phyloP scores from a whole-genome alignment of 1,284 basidiomycete species.

The Rhizoctonia solani region DNA sequence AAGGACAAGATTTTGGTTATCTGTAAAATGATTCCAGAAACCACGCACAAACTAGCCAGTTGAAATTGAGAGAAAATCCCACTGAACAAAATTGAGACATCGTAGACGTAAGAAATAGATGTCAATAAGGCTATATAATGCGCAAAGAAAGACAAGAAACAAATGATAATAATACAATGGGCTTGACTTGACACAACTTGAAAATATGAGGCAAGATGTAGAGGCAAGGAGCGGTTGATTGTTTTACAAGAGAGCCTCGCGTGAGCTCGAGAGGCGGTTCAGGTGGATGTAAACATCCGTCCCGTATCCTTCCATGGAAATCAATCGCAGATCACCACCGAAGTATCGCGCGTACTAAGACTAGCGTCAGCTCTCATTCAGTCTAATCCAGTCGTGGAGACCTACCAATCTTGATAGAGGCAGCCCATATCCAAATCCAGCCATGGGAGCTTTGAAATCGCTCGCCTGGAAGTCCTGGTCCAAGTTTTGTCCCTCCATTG shows the following conservation, averaged over 20 bases:
- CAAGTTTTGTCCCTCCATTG: conserved; percentile 88
- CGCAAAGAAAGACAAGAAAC: not conserved
- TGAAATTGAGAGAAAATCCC: too few relatives aligned
- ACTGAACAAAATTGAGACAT: not conserved
- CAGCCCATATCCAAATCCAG: conserved; percentile 94
- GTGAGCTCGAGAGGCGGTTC: conserved; percentile 80
- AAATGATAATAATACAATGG: not conserved
- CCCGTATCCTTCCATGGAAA: conserved; percentile 97
- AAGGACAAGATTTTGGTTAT: too few relatives aligned
- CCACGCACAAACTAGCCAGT: too few relatives aligned
- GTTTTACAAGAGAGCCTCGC: conserved; percentile 60
- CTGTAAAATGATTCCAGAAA: too few relatives aligned
- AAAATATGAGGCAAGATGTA: too few relatives aligned
- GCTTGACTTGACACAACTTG: not conserved
- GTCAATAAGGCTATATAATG: not conserved
- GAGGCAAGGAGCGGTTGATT: too few relatives aligned
- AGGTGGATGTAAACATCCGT: conserved; percentile 92
- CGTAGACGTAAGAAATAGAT: not conserved
- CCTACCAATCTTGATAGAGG: conserved; percentile 86
- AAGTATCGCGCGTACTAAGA: conserved; percentile 90
- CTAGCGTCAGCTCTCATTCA: conserved; percentile 27
- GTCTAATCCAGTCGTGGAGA: conserved; percentile 38
- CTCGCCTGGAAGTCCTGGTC: conserved; percentile 86
- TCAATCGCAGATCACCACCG: conserved; percentile 93
- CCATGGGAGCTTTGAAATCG: conserved; percentile 99